Percentiles rank a stretch among this genome's conserved stretches.
These are phyloP conservation scores for Sonneratia alba DNA, from an alignment of 345 rosid genomes.

Conservation along the genomic window DNA sequence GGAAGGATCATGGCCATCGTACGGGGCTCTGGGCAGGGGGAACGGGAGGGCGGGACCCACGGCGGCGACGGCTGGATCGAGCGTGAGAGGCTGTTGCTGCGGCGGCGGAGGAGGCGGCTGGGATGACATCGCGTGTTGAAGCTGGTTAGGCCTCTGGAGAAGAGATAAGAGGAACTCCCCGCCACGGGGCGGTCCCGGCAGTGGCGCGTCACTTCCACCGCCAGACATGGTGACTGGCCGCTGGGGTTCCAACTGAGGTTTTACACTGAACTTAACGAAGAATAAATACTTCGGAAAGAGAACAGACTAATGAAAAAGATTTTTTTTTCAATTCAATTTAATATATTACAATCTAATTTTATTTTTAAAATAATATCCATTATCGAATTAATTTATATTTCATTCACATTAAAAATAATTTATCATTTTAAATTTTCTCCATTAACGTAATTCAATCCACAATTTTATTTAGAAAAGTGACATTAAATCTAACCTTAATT, in stretches of 20 bases:
- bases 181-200: constrained; percentile 33
- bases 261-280: neutral
- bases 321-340: too few relatives aligned
- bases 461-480: too few relatives aligned
- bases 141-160: constrained; percentile 45
- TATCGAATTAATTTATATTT: too few relatives aligned
- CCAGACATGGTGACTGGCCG: constrained; percentile 33
- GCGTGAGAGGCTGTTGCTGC: constrained; percentile 18
- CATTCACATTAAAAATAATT: too few relatives aligned
- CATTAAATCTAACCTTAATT: too few relatives aligned
- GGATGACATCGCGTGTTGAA: constrained; percentile 12
- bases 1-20: constrained; percentile 31
- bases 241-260: constrained; percentile 9
- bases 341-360: too few relatives aligned
- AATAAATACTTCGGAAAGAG: too few relatives aligned
- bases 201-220: constrained; percentile 47
- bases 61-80: constrained; percentile 84
- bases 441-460: too few relatives aligned
- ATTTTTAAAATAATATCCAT: too few relatives aligned
- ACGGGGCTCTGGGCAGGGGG: constrained; percentile 23
- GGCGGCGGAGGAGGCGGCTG: constrained; percentile 18
- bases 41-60: constrained; percentile 48
- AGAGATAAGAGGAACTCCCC: constrained; percentile 77
- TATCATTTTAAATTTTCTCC: too few relatives aligned
- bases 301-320: too few relatives aligned